Conservation (phyloP, 1,139 yeast species). For the Kodamaea arcana region DNA sequence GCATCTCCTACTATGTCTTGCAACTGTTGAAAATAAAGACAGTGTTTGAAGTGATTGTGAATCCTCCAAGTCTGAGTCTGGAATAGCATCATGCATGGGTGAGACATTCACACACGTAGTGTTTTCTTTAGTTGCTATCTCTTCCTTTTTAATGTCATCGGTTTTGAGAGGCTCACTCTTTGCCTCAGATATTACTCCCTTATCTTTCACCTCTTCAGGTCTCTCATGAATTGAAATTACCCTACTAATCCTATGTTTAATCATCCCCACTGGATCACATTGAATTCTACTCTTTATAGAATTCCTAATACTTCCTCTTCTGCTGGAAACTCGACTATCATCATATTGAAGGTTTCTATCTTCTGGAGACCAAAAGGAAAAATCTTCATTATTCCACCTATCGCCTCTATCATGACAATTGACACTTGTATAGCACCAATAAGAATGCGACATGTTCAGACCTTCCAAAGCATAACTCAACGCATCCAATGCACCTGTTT, state of each 20-base stretch:
- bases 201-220: neutral
- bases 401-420: constrained; percentile 86
- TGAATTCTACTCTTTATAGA: constrained; percentile 6
- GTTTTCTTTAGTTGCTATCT: neutral
- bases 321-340: constrained; percentile 6
- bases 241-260: constrained; percentile 8
- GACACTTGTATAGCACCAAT: constrained; percentile 77
- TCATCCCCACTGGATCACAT: constrained; percentile 5
- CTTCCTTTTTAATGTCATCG: no score
- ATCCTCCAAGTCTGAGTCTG: constrained; percentile 6
- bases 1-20: constrained; percentile 18
- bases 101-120: neutral
- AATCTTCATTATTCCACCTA: constrained; percentile 88
- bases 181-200: neutral
- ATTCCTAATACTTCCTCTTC: constrained; percentile 10
- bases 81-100: constrained; percentile 7
- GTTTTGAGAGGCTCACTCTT: neutral
- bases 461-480: constrained; percentile 74
- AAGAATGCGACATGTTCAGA: constrained; percentile 64
- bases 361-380: constrained; percentile 78
- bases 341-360: constrained; percentile 29
- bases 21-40: constrained; percentile 17
- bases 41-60: constrained; percentile 5
- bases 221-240: neutral
- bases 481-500: constrained; percentile 82